Conservation (phyloP, 495 filamentous ascomycete genomes). For the Xylona heveae region DNA sequence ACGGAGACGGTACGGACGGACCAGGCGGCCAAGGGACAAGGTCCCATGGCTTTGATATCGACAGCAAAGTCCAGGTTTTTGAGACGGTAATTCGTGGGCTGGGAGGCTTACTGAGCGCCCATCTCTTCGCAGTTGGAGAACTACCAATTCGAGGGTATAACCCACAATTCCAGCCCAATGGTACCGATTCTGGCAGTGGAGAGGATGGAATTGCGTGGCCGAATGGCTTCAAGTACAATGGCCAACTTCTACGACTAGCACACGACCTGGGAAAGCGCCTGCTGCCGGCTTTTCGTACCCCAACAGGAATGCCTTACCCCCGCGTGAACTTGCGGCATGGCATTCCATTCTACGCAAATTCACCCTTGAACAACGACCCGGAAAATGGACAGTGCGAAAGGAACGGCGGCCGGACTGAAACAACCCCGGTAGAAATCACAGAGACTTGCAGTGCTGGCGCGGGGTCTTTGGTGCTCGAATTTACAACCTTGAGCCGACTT, state of each 20-base stretch:
- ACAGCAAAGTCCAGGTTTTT: slow-evolving; percentile 96
- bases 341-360: slow-evolving; percentile 74
- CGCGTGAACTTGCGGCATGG: slow-evolving; percentile 84
- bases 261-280: slow-evolving; percentile 64
- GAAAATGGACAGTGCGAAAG: slow-evolving; percentile 19
- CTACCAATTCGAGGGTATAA: slow-evolving; percentile 63
- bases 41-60: slow-evolving; percentile 76
- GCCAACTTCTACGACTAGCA: slow-evolving; percentile 70
- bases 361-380: slow-evolving; percentile 34
- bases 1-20: slow-evolving; percentile 62
- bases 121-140: slow-evolving; percentile 79
- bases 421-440: slow-evolving; percentile 40
- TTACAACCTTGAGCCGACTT: slow-evolving; percentile 71
- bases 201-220: slow-evolving; percentile 49
- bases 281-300: slow-evolving; percentile 73
- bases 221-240: slow-evolving; percentile 66
- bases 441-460: slow-evolving; percentile 94
- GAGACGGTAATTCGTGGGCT: slow-evolving; percentile 91
- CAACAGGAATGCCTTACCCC: slow-evolving; percentile 84
- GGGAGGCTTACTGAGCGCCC: slow-evolving; percentile 77
- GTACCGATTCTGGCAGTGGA: too few relatives aligned
- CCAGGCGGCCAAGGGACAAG: slow-evolving; percentile 47
- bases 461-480: slow-evolving; percentile 82
- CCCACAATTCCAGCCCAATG: slow-evolving; percentile 8
- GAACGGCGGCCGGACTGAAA: not conserved